phyloP scores from a whole-genome alignment of 768 basidiomycete genomes.

The Panellus pusillus region DNA sequence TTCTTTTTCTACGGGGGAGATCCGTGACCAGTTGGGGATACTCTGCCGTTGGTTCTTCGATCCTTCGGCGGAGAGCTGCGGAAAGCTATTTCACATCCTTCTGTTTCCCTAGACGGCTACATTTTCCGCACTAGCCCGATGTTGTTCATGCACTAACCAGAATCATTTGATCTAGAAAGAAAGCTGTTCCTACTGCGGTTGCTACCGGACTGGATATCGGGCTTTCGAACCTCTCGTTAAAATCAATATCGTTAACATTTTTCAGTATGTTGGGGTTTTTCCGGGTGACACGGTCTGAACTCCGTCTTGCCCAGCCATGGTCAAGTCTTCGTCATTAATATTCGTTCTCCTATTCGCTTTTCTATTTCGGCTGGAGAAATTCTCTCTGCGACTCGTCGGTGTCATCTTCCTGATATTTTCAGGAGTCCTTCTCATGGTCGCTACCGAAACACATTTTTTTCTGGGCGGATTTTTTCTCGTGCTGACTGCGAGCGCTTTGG shows the following conservation, averaged over 20 bases:
- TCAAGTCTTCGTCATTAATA: constrained; percentile 97
- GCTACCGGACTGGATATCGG: constrained; percentile 94
- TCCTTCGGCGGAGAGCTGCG: neutral
- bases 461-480: constrained; percentile 84
- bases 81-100: neutral
- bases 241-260: constrained; percentile 91
- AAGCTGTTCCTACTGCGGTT: constrained; percentile 82
- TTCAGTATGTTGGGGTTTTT: constrained; percentile 71
- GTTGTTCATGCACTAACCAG: constrained; percentile 7
- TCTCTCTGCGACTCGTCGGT: constrained; percentile 82
- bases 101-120: neutral
- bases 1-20: neutral
- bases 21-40: constrained; percentile 3
- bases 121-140: constrained; percentile 1
- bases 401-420: constrained; percentile 90
- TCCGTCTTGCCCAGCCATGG: constrained; percentile 74
- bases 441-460: constrained; percentile 87
- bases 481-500: constrained; percentile 81
- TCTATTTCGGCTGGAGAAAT: constrained; percentile 83
- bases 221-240: constrained; percentile 89
- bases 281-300: constrained; percentile 7
- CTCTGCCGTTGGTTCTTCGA: neutral
- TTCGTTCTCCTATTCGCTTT: constrained; percentile 97
- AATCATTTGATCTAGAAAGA: constrained; percentile 51
- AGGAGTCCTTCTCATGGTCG: constrained; percentile 96